A percentile compares a stretch with the other conserved stretches of the same genome.
Conservation (phyloP, 2,329 filamentous ascomycete genomes). For the Phyllosticta citribraziliensis region DNA sequence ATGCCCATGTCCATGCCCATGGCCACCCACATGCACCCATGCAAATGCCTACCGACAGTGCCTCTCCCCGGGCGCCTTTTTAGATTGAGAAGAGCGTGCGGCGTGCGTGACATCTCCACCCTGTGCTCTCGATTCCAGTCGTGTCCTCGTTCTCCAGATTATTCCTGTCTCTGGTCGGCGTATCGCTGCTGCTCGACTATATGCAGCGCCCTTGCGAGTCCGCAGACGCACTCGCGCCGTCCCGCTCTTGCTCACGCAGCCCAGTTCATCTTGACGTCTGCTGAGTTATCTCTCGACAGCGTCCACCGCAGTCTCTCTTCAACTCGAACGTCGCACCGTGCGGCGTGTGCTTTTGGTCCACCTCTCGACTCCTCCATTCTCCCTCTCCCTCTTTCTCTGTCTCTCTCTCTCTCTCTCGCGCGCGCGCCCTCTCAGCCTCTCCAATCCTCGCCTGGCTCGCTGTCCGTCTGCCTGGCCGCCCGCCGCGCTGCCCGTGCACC, state of each 20-base stretch:
- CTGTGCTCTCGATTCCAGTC: neutral
- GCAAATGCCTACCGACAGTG: neutral
- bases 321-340: conserved; percentile 4
- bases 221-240: conserved; percentile 5
- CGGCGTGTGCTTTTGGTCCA: conserved; percentile 8
- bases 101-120: conserved; percentile 10
- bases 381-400: neutral
- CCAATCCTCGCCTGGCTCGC: neutral
- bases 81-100: conserved; percentile 9
- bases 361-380: neutral
- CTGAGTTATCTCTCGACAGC: neutral
- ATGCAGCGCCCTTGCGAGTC: conserved; percentile 6
- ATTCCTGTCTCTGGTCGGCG: neutral
- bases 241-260: conserved; percentile 2
- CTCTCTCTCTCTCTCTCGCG: neutral
- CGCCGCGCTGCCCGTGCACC: conserved; percentile 1
- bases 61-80: neutral
- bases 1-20: neutral
- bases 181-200: neutral
- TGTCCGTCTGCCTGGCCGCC: conserved; percentile 7
- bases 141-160: no score
- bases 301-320: neutral
- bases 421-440: neutral
- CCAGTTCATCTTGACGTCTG: neutral
- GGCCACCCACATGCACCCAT: neutral